phyloP scores from a whole-genome alignment of 2,329 filamentous ascomycete species.

The Clarireedia monteithiana region DNA sequence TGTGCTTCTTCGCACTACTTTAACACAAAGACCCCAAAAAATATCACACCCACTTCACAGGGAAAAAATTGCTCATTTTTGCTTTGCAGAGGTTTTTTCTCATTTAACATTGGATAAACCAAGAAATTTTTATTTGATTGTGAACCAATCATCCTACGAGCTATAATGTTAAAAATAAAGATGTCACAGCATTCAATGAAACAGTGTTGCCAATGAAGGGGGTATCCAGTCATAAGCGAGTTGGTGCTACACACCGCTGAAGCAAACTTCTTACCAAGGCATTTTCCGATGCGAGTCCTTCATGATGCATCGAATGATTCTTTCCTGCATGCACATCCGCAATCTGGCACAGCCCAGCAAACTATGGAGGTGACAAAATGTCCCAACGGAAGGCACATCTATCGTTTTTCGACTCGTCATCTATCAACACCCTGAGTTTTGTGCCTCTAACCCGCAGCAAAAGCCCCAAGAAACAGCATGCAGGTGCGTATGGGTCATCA shows the following conservation, averaged over 20 bases:
- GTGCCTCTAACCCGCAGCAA: slow-evolving; percentile 5
- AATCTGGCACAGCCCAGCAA: not conserved
- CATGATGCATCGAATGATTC: not conserved
- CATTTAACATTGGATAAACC: not conserved
- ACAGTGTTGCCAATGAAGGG: not conserved
- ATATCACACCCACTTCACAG: not conserved
- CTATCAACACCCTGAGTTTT: not conserved
- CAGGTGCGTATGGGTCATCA: not conserved
- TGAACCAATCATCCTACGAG: not conserved
- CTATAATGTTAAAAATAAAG: not conserved
- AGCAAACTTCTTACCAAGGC: not conserved
- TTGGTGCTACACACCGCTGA: not conserved
- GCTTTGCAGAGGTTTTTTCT: not conserved
- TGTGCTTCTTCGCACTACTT: not conserved
- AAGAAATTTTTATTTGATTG: too few species aligned
- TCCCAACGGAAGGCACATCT: too few species aligned
- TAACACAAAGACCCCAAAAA: not conserved
- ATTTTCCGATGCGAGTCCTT: not conserved
- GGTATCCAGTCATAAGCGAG: not conserved
- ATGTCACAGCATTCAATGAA: not conserved
- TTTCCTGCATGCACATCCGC: not conserved
- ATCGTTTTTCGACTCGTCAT: not conserved
- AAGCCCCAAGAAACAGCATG: not conserved
- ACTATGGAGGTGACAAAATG: not conserved
- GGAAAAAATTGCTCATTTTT: not conserved